Evolutionary conservation across 345 rosid genomes (phyloP), one percentile per base, ranked within the genome.

Genomic region (Cardamine occulta): DNA sequence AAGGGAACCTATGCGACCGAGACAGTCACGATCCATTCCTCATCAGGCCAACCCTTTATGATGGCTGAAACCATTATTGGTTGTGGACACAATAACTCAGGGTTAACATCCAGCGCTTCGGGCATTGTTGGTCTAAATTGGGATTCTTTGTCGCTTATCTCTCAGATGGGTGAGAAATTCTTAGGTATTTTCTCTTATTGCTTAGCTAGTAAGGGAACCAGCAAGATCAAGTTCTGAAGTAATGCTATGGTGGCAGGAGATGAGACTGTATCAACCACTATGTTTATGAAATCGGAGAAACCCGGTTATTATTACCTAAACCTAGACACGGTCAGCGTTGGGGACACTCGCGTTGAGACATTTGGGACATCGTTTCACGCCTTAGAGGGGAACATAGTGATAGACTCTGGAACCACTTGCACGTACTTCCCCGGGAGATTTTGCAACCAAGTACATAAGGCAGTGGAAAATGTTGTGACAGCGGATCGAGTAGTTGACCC

Each of bases 1-100:
- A 55, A 5, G 17, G 71, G 77, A 40, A 44, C 21, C 4, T 3
- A 0, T 9, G 77, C 23, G 3, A 42, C 45, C 4, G 71, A 74
- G 47, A 74, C 71, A 1, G 48, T 74, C 47, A 65, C 47, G 3
- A 15, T 64, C 12, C 55, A 74, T 7, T 64, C 65, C 15, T 19
- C 72, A 32, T 74, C 78, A 29, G 78, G 78, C 1, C 18, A 74
- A 47, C 55, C 72, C 1, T 74, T 65, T 54, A 47, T 31, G 45
- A 54, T 65, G 64, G 7, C 64, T 31, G 39, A 44, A 44, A 44
- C 65, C 7, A 21, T 14, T 6, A 42, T 74, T 65, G 78, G 65
- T 0, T 74, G 78, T 56, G 63, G 65, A 7, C 65, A 65, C 56
- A 56, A 74, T 29, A 74, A 49, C 57, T 54, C 72, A n/a, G 24